Evolutionary conservation across 768 basidiomycete genomes (phyloP).

Genomic region (Lanmaoa pseudosensibilis): DNA sequence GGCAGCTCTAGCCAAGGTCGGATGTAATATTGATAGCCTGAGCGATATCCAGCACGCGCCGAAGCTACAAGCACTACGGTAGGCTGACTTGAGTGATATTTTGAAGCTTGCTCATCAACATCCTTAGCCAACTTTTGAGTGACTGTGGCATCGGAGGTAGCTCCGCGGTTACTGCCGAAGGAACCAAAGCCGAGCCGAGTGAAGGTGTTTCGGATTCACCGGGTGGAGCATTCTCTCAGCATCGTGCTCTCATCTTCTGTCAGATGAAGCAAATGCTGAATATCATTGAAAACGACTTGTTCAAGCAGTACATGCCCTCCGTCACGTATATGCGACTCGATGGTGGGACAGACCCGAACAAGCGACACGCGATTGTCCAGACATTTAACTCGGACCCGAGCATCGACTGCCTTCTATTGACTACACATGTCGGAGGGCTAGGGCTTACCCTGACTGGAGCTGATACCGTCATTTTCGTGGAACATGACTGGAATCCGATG

Average conservation of each 20-base stretch:
- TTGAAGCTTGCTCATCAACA: constrained; percentile 4
- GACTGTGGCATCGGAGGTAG: constrained; percentile 90
- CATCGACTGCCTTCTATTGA: constrained; percentile 93
- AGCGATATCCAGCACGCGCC: constrained; percentile 90
- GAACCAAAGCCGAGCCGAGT: constrained; percentile 65
- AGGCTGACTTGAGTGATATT: constrained; percentile 24
- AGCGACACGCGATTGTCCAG: constrained; percentile 95
- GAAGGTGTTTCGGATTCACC: constrained; percentile 52
- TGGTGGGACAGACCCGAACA: constrained; percentile 86
- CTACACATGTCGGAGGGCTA: constrained; percentile 95
- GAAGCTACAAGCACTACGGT: constrained; percentile 90
- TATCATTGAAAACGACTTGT: constrained; percentile 92
- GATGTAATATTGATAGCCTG: constrained; percentile 46
- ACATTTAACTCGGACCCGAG: constrained; percentile 98
- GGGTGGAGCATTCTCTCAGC: constrained; percentile 75
- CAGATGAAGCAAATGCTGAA: constrained; percentile 99
- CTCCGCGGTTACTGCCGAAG: constrained; percentile 45
- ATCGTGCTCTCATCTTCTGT: constrained; percentile 98
- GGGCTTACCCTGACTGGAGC: constrained; percentile 96
- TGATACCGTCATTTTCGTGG: constrained; percentile 98
- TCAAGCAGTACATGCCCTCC: constrained; percentile 89
- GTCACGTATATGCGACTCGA: constrained; percentile 99
- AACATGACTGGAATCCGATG: constrained; percentile 99
- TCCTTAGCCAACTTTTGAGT: constrained; percentile 77
- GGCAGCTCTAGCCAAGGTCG: constrained; percentile 56